Evolutionary conservation across 768 basidiomycete species (phyloP), one percentile per base, ranked within the genome.

Genomic region (Chalciporus chontae): DNA sequence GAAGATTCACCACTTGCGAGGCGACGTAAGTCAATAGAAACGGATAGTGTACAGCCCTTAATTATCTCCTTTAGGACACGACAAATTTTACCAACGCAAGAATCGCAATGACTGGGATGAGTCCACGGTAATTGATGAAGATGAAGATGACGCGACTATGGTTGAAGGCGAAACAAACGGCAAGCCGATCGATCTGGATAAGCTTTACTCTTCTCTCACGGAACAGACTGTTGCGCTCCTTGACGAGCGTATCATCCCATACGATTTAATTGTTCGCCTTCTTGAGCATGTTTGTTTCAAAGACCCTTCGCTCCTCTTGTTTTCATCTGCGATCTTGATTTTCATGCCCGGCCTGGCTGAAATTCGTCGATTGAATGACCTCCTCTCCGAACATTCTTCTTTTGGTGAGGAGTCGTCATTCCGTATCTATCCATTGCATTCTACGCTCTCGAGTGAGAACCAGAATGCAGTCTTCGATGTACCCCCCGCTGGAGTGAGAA

Each of bases 341-440:
- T 99, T 99, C 69, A 83, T 98, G 80, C 94, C 95, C 19, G 95
- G 95, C 37, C 72, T 99, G 53, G 90, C 84, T 27, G 94, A 96
- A 70, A 99, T 99, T 48, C 83, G 94, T 31, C 82, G 87, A 21
- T 66, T 99, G 54, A 85, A 84, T 58, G 94, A 98, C 58, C 71
- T 87, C 42, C 74, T 98, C 21, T 69, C 73, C 39, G 87, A 88
- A 46, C 94, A 99, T 64, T 73, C 73, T 2, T 58, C 66, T 0
- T 95, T 98, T 66, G 83, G 88, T 23, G 73, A 73, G 8, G 70
- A 72, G 17, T 69, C 77, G 1, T 70, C 68, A 19, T 98, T 94
- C 71, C 78, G 76, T 51, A 71, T 97, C 32, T 87, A 87, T 63
- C 90, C 90, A 3, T 71, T 99, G 10, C 95, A 99, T 69, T 97